Evolutionary conservation across 2,329 filamentous ascomycete genomes (phyloP).

Genomic region (Colletotrichum spaethianum): DNA sequence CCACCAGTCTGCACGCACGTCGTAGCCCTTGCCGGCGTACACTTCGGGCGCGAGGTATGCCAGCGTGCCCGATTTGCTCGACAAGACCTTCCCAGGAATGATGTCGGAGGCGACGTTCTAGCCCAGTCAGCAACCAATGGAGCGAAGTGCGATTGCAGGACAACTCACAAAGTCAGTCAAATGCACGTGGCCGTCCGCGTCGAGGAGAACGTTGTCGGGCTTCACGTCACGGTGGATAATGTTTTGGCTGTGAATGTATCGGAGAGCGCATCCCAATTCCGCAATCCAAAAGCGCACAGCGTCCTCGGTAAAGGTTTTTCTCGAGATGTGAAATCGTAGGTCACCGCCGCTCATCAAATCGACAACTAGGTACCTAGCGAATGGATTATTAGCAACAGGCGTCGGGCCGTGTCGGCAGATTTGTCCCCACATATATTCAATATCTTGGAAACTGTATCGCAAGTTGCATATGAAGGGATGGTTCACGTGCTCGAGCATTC

Average conservation of each 20-base stretch:
- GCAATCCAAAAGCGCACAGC: constrained; percentile 98
- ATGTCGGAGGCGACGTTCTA: constrained; percentile 98
- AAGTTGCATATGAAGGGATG: constrained; percentile 98
- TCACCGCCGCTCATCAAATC: constrained; percentile 99
- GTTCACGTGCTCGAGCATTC: constrained; percentile 98
- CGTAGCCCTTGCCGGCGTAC: constrained; percentile 91
- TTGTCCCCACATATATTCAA: constrained; percentile 90
- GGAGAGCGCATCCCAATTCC: constrained; percentile 90
- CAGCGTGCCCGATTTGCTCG: constrained; percentile 96
- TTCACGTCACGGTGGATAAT: constrained; percentile 95
- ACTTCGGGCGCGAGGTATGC: constrained; percentile 97
- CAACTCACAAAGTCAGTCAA: constrained; percentile 92
- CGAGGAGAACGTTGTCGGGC: constrained; percentile 90
- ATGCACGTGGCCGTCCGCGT: constrained; percentile 94
- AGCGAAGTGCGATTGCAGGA: neutral
- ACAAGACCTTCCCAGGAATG: constrained; percentile 83
- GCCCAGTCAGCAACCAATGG: constrained; percentile 43
- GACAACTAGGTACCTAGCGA: constrained; percentile 91
- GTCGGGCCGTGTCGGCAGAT: neutral
- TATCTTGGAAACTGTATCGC: constrained; percentile 98
- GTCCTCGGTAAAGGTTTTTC: constrained; percentile 98
- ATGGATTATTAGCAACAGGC: constrained; percentile 42
- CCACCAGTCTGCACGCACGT: constrained; percentile 97
- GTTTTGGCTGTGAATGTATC: constrained; percentile 87
- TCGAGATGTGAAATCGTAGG: constrained; percentile 95